Conservation (phyloP, 768 basidiomycete genomes). For the Termitomyces heimii region DNA sequence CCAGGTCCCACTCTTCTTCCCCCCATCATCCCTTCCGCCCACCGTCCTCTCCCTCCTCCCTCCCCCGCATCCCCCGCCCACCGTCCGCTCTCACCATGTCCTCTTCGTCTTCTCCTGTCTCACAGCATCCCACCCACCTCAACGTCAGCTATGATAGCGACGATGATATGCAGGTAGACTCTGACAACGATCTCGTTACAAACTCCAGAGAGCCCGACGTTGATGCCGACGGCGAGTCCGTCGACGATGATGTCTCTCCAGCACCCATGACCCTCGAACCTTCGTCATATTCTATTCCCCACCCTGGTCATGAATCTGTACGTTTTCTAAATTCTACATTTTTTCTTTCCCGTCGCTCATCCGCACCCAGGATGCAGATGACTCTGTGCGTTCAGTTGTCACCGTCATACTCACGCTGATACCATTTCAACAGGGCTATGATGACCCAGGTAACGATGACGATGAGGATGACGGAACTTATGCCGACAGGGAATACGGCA, state of each 20-base stretch:
- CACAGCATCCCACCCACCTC: constrained; percentile 33
- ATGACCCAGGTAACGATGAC: constrained; percentile 58
- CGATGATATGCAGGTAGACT: constrained; percentile 71
- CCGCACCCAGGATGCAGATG: constrained; percentile 40
- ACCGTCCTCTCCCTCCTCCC: constrained; percentile 17
- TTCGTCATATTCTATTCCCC: constrained; percentile 27
- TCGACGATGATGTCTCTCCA: constrained; percentile 45
- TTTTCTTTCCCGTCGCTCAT: constrained; percentile 10
- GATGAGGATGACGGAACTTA: constrained; percentile 75
- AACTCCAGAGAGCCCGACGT: constrained; percentile 44
- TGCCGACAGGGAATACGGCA: constrained; percentile 69
- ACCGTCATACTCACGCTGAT: constrained; percentile 7
- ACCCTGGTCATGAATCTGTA: constrained; percentile 32
- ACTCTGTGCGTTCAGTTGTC: constrained; percentile 44
- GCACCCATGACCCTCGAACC: constrained; percentile 25
- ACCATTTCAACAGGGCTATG: constrained; percentile 32
- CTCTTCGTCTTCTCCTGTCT: constrained; percentile 18
- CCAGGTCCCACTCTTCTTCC: constrained; percentile 36
- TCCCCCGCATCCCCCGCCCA: neutral
- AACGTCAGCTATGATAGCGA: constrained; percentile 55
- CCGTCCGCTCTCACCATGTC: constrained; percentile 11
- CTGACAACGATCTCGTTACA: constrained; percentile 41
- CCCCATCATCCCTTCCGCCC: constrained; percentile 28
- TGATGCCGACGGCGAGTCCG: constrained; percentile 59
- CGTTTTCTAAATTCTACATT: constrained; percentile 15